phyloP scores from a whole-genome alignment of 2,329 filamentous ascomycete genomes.

The Berkeleyomyces rouxiae region DNA sequence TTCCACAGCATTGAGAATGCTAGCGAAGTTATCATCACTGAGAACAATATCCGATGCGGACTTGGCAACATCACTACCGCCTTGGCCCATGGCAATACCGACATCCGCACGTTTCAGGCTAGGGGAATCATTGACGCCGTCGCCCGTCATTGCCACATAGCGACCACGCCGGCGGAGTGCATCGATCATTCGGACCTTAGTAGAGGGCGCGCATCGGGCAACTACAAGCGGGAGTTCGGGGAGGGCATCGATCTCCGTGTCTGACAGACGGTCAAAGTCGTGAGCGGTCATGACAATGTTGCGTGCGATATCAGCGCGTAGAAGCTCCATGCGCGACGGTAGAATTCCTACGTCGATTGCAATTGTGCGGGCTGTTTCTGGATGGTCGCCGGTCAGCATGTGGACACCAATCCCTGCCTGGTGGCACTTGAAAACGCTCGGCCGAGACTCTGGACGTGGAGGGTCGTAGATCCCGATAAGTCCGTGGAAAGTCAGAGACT shows the following conservation, averaged over 20 bases:
- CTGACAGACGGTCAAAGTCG: constrained; percentile 44
- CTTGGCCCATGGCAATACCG: constrained; percentile 26
- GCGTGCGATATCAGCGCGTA: constrained; percentile 21
- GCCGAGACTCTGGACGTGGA: constrained; percentile 48
- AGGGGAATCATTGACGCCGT: constrained; percentile 60
- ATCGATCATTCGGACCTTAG: constrained; percentile 59
- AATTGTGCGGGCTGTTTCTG: constrained; percentile 49
- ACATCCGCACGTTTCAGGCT: constrained; percentile 58
- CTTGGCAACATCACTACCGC: too few relatives aligned
- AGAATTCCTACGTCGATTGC: constrained; percentile 49
- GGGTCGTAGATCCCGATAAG: constrained; percentile 58
- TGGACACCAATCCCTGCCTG: constrained; percentile 47
- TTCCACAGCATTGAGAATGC: too few relatives aligned
- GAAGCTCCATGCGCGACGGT: constrained; percentile 9
- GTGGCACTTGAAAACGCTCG: constrained; percentile 40
- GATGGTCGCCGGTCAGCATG: constrained; percentile 54
- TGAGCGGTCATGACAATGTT: constrained; percentile 42
- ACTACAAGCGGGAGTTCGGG: constrained; percentile 48
- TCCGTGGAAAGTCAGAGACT: constrained; percentile 44
- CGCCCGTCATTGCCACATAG: constrained; percentile 60
- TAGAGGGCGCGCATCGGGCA: constrained; percentile 51
- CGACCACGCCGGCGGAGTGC: constrained; percentile 49
- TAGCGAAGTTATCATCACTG: too few relatives aligned
- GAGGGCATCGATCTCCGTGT: constrained; percentile 45
- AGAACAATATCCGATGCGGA: too few relatives aligned